A percentile compares a stretch with the other conserved stretches of the same genome.
phyloP scores from a whole-genome alignment of 441 rosid genomes.

The Pelargonium citronellum region DNA sequence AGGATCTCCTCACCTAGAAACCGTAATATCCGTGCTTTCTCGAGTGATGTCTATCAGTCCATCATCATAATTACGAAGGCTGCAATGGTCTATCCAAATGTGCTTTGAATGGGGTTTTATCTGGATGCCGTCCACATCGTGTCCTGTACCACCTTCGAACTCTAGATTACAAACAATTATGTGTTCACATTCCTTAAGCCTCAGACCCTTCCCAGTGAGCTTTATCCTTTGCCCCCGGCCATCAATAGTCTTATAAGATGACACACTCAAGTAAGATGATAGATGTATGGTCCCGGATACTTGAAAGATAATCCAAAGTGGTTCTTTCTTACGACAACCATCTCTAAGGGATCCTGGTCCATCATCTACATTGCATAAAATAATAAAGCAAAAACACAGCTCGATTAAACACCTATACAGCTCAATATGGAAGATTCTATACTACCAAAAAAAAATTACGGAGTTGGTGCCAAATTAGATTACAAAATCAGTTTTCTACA shows the following conservation, averaged over 20 bases:
- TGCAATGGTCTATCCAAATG: slow-evolving; percentile 90
- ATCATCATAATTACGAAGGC: slow-evolving; percentile 75
- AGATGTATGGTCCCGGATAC: slow-evolving; percentile 72
- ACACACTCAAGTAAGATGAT: slow-evolving; percentile 50
- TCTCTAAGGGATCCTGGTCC: slow-evolving; percentile 84
- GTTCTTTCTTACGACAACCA: slow-evolving; percentile 68
- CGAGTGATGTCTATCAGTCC: slow-evolving; percentile 90
- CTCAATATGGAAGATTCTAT: background rate
- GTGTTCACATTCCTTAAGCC: slow-evolving; percentile 78
- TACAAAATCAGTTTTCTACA: background rate
- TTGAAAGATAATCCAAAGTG: slow-evolving; percentile 78
- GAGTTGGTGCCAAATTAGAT: background rate
- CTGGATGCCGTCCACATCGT: slow-evolving; percentile 83
- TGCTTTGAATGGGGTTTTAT: slow-evolving; percentile 79
- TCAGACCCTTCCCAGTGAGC: slow-evolving; percentile 67
- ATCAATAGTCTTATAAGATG: slow-evolving; percentile 89
- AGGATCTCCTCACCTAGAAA: slow-evolving; percentile 25
- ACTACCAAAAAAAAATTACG: background rate
- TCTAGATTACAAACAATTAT: slow-evolving; percentile 75
- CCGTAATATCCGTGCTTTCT: slow-evolving; percentile 79
- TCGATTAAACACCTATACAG: background rate
- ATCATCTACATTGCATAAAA: slow-evolving; percentile 41
- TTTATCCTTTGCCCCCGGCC: slow-evolving; percentile 84
- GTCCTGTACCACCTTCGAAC: slow-evolving; percentile 80
- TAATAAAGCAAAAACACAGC: background rate